A percentile compares a stretch with the other conserved stretches of the same genome.
Evolutionary conservation across 2,329 filamentous ascomycete species (phyloP).

Genomic region (Clarireedia monteithiana): DNA sequence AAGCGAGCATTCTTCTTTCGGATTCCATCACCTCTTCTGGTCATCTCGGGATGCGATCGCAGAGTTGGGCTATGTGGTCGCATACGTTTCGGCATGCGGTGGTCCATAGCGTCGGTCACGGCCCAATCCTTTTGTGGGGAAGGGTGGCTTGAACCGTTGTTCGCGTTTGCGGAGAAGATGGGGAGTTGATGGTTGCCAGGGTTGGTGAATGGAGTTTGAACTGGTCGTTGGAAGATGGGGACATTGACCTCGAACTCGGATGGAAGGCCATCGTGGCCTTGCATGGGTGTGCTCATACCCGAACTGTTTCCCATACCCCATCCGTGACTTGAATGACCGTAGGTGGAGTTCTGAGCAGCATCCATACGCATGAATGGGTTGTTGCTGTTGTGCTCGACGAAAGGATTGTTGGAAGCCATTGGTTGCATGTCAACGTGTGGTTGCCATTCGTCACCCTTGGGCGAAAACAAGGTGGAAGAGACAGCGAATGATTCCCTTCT

Average conservation of each 20-base stretch:
- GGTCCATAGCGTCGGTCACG: constrained; percentile 39
- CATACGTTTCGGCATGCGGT: constrained; percentile 51
- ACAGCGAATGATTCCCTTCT: constrained; percentile 57
- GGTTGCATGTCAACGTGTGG: constrained; percentile 55
- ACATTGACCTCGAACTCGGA: constrained; percentile 45
- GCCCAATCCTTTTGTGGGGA: constrained; percentile 55
- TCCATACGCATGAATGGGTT: constrained; percentile 63
- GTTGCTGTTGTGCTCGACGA: constrained; percentile 46
- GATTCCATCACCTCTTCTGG: constrained; percentile 47
- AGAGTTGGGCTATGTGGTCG: constrained; percentile 57
- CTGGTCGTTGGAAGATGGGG: constrained; percentile 43
- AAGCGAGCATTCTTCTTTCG: constrained; percentile 99
- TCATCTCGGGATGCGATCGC: constrained; percentile 68
- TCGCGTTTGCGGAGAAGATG: constrained; percentile 44
- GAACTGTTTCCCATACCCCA: constrained; percentile 42
- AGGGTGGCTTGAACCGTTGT: constrained; percentile 42
- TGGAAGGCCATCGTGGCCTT: constrained; percentile 57
- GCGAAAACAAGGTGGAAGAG: constrained; percentile 52
- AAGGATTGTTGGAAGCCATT: constrained; percentile 55
- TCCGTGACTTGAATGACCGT: constrained; percentile 24
- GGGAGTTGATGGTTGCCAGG: constrained; percentile 41
- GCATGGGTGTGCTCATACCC: constrained; percentile 67
- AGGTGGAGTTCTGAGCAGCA: constrained; percentile 35
- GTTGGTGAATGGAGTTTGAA: constrained; percentile 50
- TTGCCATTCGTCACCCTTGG: constrained; percentile 57